Evolutionary conservation across 169 alveolate species (phyloP), one percentile per base, ranked within the genome.

Genomic region (Cryptosporidium muris): DNA sequence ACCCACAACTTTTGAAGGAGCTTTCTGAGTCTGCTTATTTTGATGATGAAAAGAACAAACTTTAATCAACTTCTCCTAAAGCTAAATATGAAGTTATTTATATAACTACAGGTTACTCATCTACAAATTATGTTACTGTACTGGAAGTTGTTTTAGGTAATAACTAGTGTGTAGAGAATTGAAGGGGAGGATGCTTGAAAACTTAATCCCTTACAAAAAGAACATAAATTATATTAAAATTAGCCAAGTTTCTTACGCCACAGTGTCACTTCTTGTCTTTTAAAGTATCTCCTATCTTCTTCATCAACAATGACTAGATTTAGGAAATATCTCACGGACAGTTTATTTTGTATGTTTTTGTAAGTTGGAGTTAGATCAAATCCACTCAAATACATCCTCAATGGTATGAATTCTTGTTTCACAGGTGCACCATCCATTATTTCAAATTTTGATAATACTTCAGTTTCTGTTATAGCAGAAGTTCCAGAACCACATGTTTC

Each of bases 381-480:
- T 40, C 99, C 99, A 66, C 96, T 93, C 80, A 98, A 90, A 64
- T 96, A 98, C 40, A 98, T 91, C 80, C 99, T 90, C 48, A 98
- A 96, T 1, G 99, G 99, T 36, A 97, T 95, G 81, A 96, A 93
- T 89, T 97, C 99, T 11, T 97, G 94, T 64, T 95, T 95, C 12
- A 93, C 96, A 7, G 99, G 99, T 0, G 99, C 96, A 1, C 99
- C 99, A 90, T 98, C 99, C 99, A 98, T 98, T 58, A 98, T 97
- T 92, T 98, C 99, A 92, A 93, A 98, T 81, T 97, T 97, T 36
- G 98, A 96, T 62, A 97, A 91, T 11, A 98, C 97, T 82, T 94
- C 98, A 14, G 97, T 94, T 88, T 98, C 99, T 1, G 97, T 96
- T 68, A 92, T 91, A 54, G 92, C 85, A 80, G 94, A 80, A 42